Evolutionary conservation across 352 stramenopile genomes (phyloP).

Genomic region (Phytophthora meadii): DNA sequence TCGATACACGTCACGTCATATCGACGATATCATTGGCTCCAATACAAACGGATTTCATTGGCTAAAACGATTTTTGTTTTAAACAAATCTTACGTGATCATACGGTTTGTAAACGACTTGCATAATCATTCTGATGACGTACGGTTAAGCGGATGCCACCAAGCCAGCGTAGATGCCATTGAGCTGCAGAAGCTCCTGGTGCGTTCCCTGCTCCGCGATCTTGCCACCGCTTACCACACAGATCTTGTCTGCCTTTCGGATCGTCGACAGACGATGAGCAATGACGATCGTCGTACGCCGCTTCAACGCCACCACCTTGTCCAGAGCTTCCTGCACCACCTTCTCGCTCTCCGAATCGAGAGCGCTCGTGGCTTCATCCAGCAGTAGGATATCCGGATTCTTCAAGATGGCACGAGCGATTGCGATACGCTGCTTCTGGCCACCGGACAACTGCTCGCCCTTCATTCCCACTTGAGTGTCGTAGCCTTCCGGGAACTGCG

Average conservation of each 20-base stretch:
- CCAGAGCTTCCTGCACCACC: slow-evolving; percentile 13
- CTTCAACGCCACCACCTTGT: slow-evolving; percentile 14
- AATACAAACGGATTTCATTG: background rate
- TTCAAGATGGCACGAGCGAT: slow-evolving; percentile 6
- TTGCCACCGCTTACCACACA: slow-evolving; percentile 27
- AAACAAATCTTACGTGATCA: background rate
- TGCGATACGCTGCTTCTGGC: slow-evolving; percentile 9
- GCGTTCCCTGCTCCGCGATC: slow-evolving; percentile 29
- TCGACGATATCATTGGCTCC: too few species aligned
- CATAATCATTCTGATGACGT: too few species aligned
- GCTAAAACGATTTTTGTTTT: background rate
- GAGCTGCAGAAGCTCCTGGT: slow-evolving; percentile 19
- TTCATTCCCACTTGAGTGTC: slow-evolving; percentile 9
- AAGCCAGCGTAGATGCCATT: slow-evolving; percentile 24
- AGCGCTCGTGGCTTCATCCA: slow-evolving; percentile 3
- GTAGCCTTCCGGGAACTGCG: slow-evolving; percentile 10
- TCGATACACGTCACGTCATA: slow-evolving; percentile 12
- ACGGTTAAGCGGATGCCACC: slow-evolving; percentile 8
- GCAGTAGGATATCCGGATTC: slow-evolving; percentile 1
- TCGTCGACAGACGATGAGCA: slow-evolving; percentile 79
- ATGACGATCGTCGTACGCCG: slow-evolving; percentile 76
- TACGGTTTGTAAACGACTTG: too few species aligned
- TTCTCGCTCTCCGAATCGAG: slow-evolving; percentile 7
- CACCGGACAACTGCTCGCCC: slow-evolving; percentile 7
- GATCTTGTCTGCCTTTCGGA: slow-evolving; percentile 20